Evolutionary conservation across 2,329 filamentous ascomycete species (phyloP).

Genomic region (Clarireedia hainanense): DNA sequence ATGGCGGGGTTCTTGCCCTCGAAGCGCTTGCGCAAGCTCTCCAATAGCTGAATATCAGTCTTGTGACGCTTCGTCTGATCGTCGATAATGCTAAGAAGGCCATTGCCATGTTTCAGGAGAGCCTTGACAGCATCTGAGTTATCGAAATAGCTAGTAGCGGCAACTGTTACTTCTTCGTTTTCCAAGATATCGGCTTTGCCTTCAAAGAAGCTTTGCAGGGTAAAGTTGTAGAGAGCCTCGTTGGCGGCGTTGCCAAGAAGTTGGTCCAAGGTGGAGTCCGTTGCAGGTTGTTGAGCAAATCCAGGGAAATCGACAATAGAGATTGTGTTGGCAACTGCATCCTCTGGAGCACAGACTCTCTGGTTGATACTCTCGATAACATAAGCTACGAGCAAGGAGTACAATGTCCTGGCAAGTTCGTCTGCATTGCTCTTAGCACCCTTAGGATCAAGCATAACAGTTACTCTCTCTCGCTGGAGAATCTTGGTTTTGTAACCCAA

Average conservation of each 20-base stretch:
- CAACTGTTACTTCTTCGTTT: slow-evolving; percentile 83
- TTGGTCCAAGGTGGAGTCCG: slow-evolving; percentile 81
- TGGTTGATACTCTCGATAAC: slow-evolving; percentile 92
- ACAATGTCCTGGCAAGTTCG: slow-evolving; percentile 85
- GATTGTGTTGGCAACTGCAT: slow-evolving; percentile 84
- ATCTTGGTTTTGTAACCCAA: slow-evolving; percentile 96
- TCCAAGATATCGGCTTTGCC: slow-evolving; percentile 89
- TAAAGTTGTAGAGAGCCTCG: slow-evolving; percentile 87
- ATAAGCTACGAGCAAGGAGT: slow-evolving; percentile 88
- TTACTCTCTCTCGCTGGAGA: slow-evolving; percentile 92
- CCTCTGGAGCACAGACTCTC: slow-evolving; percentile 77
- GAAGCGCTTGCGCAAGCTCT: slow-evolving; percentile 86
- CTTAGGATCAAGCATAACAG: slow-evolving; percentile 89
- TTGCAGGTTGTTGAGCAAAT: slow-evolving; percentile 79
- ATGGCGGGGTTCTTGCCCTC: slow-evolving; percentile 92
- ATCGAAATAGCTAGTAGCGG: slow-evolving; percentile 94
- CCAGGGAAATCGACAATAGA: slow-evolving; percentile 96
- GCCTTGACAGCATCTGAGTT: slow-evolving; percentile 92
- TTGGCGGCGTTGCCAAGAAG: slow-evolving; percentile 90
- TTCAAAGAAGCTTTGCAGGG: slow-evolving; percentile 92
- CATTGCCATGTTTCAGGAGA: slow-evolving; percentile 85
- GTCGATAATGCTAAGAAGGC: slow-evolving; percentile 86
- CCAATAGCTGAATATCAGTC: slow-evolving; percentile 81
- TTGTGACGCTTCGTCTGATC: slow-evolving; percentile 89
- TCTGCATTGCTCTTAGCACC: slow-evolving; percentile 89